Percentiles rank a stretch among this genome's conserved stretches.
Evolutionary conservation across 208 protist genomes (phyloP).

Genomic region (Leishmania martiniquensis): DNA sequence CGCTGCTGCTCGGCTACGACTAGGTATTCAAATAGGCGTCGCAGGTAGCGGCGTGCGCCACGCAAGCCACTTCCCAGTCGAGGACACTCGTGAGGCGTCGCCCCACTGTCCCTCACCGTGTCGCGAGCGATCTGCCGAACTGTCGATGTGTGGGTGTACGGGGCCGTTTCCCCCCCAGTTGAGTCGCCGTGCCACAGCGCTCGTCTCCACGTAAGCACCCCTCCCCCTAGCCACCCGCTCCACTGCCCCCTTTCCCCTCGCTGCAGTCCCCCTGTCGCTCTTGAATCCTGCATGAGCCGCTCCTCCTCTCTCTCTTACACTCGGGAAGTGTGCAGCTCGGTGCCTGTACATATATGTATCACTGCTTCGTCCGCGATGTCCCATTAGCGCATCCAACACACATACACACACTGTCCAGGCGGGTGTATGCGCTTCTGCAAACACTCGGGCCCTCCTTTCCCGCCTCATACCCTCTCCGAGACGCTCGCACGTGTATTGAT

Average conservation of each 20-base stretch:
- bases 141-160: background rate
- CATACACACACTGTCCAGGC: too few species aligned
- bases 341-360: background rate
- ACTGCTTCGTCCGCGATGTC: background rate
- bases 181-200: too few species aligned
- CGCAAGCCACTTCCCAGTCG: background rate
- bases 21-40: conserved; percentile 37
- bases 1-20: conserved; percentile 60
- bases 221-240: too few species aligned
- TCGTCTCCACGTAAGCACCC: too few species aligned
- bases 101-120: background rate
- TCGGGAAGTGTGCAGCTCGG: background rate
- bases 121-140: background rate
- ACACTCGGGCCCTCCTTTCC: background rate
- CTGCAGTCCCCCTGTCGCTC: background rate
- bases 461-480: too few species aligned
- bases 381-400: background rate
- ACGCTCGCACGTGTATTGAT: too few species aligned
- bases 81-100: background rate
- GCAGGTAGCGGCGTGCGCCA: background rate
- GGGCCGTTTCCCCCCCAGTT: too few species aligned
- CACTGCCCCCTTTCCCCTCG: background rate
- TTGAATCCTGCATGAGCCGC: too few species aligned
- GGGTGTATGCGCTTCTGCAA: background rate
- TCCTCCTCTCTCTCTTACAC: background rate